A percentile compares a stretch with the other conserved stretches of the same genome.
Evolutionary conservation across 2,329 filamentous ascomycete species (phyloP).

Genomic region (Cordyceps cicadae): DNA sequence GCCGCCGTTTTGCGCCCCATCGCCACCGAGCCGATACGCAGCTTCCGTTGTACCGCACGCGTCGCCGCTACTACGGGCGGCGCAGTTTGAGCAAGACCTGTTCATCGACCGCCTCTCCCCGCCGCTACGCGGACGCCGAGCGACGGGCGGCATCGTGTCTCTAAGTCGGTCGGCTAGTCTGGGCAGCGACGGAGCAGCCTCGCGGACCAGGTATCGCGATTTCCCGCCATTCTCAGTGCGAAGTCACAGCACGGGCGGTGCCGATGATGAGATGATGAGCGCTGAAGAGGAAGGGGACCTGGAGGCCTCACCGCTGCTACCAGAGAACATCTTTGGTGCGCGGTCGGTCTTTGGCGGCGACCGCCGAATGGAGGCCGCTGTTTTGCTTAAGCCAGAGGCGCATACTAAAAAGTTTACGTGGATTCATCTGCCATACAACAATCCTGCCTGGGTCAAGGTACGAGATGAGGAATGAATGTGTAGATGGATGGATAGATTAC

Average conservation of each 20-base stretch:
- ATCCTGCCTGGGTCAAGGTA: constrained; percentile 51
- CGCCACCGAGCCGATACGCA: constrained; percentile 21
- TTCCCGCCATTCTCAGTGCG: constrained; percentile 30
- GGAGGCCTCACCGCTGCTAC: constrained; percentile 24
- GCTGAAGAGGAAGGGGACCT: constrained; percentile 16
- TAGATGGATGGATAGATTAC: constrained; percentile 16
- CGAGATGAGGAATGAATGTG: constrained; percentile 12
- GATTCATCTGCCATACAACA: constrained; percentile 50
- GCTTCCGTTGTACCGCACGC: constrained; percentile 23
- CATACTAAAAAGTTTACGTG: constrained; percentile 44
- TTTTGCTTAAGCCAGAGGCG: constrained; percentile 26
- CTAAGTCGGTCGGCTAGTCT: constrained; percentile 29
- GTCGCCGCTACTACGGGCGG: constrained; percentile 25
- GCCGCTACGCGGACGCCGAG: constrained; percentile 21
- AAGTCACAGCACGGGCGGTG: constrained; percentile 23
- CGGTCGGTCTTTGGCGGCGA: constrained; percentile 9
- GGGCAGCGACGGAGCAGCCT: constrained; percentile 21
- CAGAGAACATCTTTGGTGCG: constrained; percentile 26
- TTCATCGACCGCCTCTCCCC: constrained; percentile 31
- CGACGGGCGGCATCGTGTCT: constrained; percentile 14
- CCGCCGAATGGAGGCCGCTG: constrained; percentile 19
- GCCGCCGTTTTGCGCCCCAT: constrained; percentile 18
- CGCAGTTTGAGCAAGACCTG: constrained; percentile 31
- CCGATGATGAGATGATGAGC: constrained; percentile 13
- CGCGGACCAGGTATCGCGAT: constrained; percentile 25